Percentiles rank a stretch among this genome's conserved stretches.
phyloP scores from a whole-genome alignment of 192 early-diverging fungal species.

The Glomus cerebriforme region DNA sequence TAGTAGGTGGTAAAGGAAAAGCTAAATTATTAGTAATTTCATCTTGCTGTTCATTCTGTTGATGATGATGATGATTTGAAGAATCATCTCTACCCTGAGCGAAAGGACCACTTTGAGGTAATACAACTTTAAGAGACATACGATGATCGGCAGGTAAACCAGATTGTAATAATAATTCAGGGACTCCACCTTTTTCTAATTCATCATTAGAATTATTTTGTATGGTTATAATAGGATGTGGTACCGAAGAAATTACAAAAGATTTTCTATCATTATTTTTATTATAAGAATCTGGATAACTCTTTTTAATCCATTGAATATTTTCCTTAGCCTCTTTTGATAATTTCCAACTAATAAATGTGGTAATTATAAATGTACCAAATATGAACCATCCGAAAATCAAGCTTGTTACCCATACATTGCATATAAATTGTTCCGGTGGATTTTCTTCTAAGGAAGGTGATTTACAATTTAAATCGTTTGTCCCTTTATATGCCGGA shows the following conservation, averaged over 20 bases:
- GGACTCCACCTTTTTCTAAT: not conserved
- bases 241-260: not conserved
- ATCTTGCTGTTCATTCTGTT: not conserved
- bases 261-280: not conserved
- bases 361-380: not conserved
- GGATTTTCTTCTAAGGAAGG: not conserved
- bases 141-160: not conserved
- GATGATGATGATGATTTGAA: not conserved
- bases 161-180: constrained; percentile 8
- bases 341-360: not conserved
- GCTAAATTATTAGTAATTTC: not conserved
- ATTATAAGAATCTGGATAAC: not conserved
- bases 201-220: not conserved
- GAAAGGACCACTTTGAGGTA: not conserved
- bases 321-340: not conserved
- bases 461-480: constrained; percentile 1
- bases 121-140: not conserved
- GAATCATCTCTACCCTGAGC: not conserved
- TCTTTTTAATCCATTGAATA: not conserved
- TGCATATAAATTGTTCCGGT: not conserved
- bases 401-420: not conserved
- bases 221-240: not conserved
- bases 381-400: constrained; percentile 8
- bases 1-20: not conserved
- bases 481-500: not conserved